A percentile compares a stretch with the other conserved stretches of the same genome.
phyloP scores from a whole-genome alignment of 805 yeast genomes.

The Wickerhamomyces chaumierensis region DNA sequence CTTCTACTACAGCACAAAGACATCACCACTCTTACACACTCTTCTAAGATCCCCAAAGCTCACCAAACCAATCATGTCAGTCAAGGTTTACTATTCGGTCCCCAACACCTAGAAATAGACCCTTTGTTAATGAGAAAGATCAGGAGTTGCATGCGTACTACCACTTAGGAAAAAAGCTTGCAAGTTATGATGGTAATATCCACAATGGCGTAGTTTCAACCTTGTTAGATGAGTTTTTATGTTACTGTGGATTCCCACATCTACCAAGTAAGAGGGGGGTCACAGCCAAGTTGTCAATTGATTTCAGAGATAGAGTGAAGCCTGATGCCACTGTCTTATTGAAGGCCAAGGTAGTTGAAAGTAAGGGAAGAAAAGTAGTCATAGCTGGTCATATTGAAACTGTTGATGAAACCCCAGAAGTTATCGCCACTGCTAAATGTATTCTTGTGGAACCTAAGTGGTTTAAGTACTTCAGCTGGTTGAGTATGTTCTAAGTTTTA shows the following conservation, averaged over 20 bases:
- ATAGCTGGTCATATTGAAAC: constrained; percentile 60
- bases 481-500: constrained; percentile 25
- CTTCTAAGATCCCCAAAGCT: constrained; percentile 41
- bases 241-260: constrained; percentile 74
- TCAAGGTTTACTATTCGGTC: constrained; percentile 61
- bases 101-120: constrained; percentile 58
- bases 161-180: constrained; percentile 56
- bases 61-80: constrained; percentile 58
- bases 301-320: constrained; percentile 37
- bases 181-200: constrained; percentile 61
- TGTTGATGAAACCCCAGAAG: constrained; percentile 27
- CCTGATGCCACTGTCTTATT: constrained; percentile 58
- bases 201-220: constrained; percentile 79
- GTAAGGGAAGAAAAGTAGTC: constrained; percentile 71
- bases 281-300: constrained; percentile 64
- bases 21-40: constrained; percentile 21
- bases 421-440: constrained; percentile 54
- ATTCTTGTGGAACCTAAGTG: constrained; percentile 79
- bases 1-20: constrained; percentile 14
- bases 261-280: constrained; percentile 81
- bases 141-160: constrained; percentile 54
- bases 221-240: constrained; percentile 72
- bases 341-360: constrained; percentile 51
- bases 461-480: constrained; percentile 63
- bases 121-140: constrained; percentile 41